Conservation (phyloP, 768 basidiomycete genomes). For the Calocybe indica region DNA sequence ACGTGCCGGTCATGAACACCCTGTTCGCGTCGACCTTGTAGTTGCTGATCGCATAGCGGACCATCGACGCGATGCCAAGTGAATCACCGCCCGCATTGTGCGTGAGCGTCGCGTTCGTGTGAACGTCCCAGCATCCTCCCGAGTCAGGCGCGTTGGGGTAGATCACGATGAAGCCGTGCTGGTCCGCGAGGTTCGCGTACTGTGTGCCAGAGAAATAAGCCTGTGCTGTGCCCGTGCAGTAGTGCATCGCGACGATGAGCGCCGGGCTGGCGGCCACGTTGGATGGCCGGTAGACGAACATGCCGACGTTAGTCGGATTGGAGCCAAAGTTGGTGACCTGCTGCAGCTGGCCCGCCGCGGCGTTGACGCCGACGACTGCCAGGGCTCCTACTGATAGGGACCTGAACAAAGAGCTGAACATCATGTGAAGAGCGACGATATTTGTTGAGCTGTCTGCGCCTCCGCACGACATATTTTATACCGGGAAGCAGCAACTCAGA, state of each 20-base stretch:
- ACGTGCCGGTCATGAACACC: constrained; percentile 46
- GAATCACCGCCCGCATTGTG: constrained; percentile 54
- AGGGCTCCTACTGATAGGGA: constrained; percentile 11
- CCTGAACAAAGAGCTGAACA: constrained; percentile 8
- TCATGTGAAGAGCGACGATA: neutral
- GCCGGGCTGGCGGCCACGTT: constrained; percentile 31
- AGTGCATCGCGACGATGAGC: constrained; percentile 48
- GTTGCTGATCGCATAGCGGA: constrained; percentile 41
- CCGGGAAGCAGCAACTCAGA: too few species aligned
- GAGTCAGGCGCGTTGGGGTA: constrained; percentile 37
- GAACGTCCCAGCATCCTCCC: constrained; percentile 51
- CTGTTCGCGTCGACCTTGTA: constrained; percentile 38
- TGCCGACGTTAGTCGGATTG: constrained; percentile 47
- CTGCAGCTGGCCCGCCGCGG: constrained; percentile 25
- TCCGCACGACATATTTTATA: too few species aligned
- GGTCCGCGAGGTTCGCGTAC: constrained; percentile 45
- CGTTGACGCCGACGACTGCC: constrained; percentile 13
- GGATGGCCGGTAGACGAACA: constrained; percentile 40
- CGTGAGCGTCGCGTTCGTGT: constrained; percentile 42
- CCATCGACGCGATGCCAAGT: constrained; percentile 40
- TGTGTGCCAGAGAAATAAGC: constrained; percentile 44
- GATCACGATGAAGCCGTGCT: constrained; percentile 44
- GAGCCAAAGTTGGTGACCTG: constrained; percentile 41
- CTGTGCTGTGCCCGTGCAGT: constrained; percentile 45
- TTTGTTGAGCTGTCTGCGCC: too few species aligned